Evolutionary conservation across 345 rosid genomes (phyloP).

Genomic region (Arabis alpina): DNA sequence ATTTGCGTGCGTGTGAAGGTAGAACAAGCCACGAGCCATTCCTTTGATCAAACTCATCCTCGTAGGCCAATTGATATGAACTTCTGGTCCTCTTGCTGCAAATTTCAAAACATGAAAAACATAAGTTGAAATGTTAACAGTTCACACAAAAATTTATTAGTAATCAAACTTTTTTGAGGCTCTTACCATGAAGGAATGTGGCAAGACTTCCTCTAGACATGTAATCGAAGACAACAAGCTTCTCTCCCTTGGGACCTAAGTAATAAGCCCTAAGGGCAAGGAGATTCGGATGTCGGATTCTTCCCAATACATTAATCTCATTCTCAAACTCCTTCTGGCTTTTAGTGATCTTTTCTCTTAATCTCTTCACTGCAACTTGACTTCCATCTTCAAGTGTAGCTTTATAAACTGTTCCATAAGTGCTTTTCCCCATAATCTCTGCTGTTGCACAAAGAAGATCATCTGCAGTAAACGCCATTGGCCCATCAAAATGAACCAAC

Average conservation of each 20-base stretch:
- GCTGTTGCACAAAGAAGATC: constrained; percentile 98
- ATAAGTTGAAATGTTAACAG: neutral
- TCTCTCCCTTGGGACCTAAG: constrained; percentile 95
- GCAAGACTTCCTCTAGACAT: constrained; percentile 90
- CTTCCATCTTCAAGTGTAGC: constrained; percentile 94
- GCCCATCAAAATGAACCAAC: constrained; percentile 91
- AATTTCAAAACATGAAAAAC: constrained; percentile 21
- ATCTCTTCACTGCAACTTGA: constrained; percentile 89
- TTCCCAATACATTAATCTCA: constrained; percentile 72
- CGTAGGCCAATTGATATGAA: constrained; percentile 67
- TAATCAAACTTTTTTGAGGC: neutral
- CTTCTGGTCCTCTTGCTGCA: constrained; percentile 87
- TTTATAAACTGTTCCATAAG: constrained; percentile 90
- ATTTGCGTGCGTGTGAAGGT: constrained; percentile 74
- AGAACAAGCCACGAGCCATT: constrained; percentile 66
- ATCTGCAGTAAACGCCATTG: constrained; percentile 86
- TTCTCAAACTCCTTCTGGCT: constrained; percentile 77
- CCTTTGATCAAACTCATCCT: constrained; percentile 75
- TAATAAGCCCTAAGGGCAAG: constrained; percentile 87
- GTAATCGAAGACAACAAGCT: constrained; percentile 93
- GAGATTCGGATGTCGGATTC: constrained; percentile 82
- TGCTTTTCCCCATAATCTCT: constrained; percentile 96
- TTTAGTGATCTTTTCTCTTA: constrained; percentile 88
- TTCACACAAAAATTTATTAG: too few relatives aligned
- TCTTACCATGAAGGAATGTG: constrained; percentile 84